phyloP scores from a whole-genome alignment of 1,139 yeast species.

The Groenewaldozyma auringiensis region DNA sequence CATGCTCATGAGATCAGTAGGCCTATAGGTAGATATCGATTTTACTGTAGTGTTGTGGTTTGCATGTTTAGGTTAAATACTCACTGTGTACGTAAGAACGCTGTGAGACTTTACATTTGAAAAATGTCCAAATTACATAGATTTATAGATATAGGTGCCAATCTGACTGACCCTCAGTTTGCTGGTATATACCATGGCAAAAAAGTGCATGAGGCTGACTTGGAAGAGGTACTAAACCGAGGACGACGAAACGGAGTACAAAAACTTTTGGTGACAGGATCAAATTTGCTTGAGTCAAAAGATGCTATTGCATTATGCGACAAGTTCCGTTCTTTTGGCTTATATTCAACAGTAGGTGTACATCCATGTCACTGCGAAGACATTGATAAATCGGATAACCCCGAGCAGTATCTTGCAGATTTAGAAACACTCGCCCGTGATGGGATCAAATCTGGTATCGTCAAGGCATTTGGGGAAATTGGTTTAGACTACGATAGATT shows the following conservation, averaged over 20 bases:
- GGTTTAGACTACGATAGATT: slow-evolving; percentile 92
- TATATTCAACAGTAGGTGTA: slow-evolving; percentile 74
- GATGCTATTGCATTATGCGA: slow-evolving; percentile 41
- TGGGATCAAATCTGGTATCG: slow-evolving; percentile 29
- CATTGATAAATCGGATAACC: slow-evolving; percentile 36
- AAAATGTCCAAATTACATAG: slow-evolving; percentile 2
- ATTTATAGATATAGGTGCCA: slow-evolving; percentile 46
- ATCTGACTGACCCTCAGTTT: slow-evolving; percentile 85
- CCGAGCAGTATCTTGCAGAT: slow-evolving; percentile 37
- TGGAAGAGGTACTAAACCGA: slow-evolving; percentile 54
- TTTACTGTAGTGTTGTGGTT: no score
- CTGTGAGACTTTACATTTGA: no score
- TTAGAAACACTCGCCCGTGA: slow-evolving; percentile 45
- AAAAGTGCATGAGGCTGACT: slow-evolving; percentile 58
- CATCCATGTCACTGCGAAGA: slow-evolving; percentile 85
- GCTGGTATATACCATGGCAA: slow-evolving; percentile 70
- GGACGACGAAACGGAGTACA: slow-evolving; percentile 61
- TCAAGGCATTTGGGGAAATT: slow-evolving; percentile 84
- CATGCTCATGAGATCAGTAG: no score
- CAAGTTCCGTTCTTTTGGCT: slow-evolving; percentile 19
- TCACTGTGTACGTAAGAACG: no score
- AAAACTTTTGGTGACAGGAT: slow-evolving; percentile 74
- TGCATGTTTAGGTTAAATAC: no score
- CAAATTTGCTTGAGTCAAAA: slow-evolving; percentile 58
- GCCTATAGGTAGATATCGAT: no score